These are phyloP conservation scores for Backusella tuberculispora DNA, from an alignment of 192 early-diverging fungal genomes.

Conservation along the genomic window DNA sequence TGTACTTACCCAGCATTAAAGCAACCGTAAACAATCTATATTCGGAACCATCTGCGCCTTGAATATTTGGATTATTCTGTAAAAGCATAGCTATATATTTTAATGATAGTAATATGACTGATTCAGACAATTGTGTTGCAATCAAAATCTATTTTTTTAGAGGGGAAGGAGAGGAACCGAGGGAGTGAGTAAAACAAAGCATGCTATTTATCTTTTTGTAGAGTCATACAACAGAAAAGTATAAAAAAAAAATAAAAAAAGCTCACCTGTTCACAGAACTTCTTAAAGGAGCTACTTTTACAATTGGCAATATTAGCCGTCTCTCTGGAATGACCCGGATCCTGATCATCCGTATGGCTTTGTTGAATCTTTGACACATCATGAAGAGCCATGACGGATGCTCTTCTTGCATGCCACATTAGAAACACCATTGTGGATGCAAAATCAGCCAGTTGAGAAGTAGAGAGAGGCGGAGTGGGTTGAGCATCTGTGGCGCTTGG, in stretches of 20 bases:
- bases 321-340: conserved; percentile 34
- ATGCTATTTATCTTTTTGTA: conserved; percentile 27
- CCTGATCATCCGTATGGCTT: conserved; percentile 24
- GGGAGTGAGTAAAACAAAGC: conserved; percentile 23
- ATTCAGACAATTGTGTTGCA: conserved; percentile 55
- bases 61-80: conserved; percentile 41
- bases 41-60: conserved; percentile 59
- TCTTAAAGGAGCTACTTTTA: conserved; percentile 38
- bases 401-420: conserved; percentile 52
- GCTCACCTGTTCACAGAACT: conserved; percentile 45
- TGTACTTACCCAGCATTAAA: conserved; percentile 49
- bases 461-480: conserved; percentile 5
- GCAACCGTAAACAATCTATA: conserved; percentile 59
- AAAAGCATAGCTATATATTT: conserved; percentile 58
- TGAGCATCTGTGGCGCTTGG: conserved; percentile 29
- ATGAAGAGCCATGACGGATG: conserved; percentile 41
- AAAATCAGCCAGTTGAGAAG: conserved; percentile 54
- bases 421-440: conserved; percentile 61
- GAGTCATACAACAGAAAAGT: neutral
- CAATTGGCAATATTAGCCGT: conserved; percentile 31
- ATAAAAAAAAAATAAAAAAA: conserved; percentile 4
- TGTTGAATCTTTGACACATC: conserved; percentile 20
- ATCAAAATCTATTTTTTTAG: conserved; percentile 44
- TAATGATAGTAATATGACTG: conserved; percentile 53
- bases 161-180: too few species aligned